These are phyloP conservation scores for Lantana camara DNA, from an alignment of 257 asterid species.

Conservation along the genomic window DNA sequence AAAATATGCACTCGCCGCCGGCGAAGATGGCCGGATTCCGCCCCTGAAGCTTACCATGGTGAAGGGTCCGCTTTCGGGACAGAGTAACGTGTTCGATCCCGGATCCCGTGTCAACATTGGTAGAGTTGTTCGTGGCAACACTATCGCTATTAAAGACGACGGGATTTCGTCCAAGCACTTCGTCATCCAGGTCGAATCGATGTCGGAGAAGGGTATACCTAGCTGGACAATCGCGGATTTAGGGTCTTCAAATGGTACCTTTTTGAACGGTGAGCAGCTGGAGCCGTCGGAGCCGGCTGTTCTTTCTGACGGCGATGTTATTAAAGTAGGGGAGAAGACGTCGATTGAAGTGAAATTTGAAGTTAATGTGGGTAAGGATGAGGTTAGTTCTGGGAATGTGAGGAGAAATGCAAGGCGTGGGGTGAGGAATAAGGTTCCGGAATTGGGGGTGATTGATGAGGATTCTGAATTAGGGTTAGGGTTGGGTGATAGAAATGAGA, in stretches of 20 bases:
- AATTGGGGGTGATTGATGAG: conserved; percentile 47
- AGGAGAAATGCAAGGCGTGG: conserved; percentile 45
- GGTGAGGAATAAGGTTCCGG: conserved; percentile 32
- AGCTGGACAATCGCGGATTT: conserved; percentile 67
- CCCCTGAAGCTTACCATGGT: conserved; percentile 49
- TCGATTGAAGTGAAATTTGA: conserved; percentile 49
- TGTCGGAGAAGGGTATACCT: conserved; percentile 14
- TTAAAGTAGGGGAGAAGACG: conserved; percentile 74
- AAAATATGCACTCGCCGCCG: conserved; percentile 26
- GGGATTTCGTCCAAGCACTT: conserved; percentile 84
- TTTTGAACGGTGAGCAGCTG: conserved; percentile 46
- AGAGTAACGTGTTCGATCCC: conserved; percentile 38
- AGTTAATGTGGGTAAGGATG: conserved; percentile 13
- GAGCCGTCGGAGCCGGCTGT: conserved; percentile 31
- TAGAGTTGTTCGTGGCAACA: conserved; percentile 71
- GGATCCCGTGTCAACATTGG: conserved; percentile 55
- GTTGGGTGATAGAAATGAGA: background rate
- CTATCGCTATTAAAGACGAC: conserved; percentile 58
- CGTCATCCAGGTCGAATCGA: conserved; percentile 33
- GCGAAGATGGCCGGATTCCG: conserved; percentile 32
- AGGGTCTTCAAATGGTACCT: conserved; percentile 74
- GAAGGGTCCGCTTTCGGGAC: conserved; percentile 72
- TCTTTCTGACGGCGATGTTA: conserved; percentile 49
- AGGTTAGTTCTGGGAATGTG: conserved; percentile 5
- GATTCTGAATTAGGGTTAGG: conserved; percentile 41